phyloP scores from a whole-genome alignment of 768 basidiomycete genomes.

The Dentipellis sp. region DNA sequence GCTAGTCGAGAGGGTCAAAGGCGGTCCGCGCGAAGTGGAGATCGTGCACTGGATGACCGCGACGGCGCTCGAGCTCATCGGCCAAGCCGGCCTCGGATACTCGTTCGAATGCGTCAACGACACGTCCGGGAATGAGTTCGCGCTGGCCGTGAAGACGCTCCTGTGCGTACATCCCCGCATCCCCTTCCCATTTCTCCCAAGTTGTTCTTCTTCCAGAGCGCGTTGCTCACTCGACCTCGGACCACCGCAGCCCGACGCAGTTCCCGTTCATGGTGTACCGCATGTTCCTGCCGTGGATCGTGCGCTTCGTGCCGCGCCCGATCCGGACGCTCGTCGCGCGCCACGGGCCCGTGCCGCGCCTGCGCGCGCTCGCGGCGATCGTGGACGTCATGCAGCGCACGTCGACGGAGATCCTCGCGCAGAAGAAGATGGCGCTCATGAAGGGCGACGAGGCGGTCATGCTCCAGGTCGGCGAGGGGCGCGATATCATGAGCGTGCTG shows the following conservation, averaged over 20 bases:
- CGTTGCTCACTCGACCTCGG: neutral
- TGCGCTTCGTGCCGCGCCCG: conserved; percentile 18
- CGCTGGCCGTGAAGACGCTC: conserved; percentile 21
- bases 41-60: conserved; percentile 26
- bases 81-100: conserved; percentile 25
- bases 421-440: conserved; percentile 20
- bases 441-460: conserved; percentile 1
- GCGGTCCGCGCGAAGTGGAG: conserved; percentile 21
- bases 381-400: conserved; percentile 22
- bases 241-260: neutral
- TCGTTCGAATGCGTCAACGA: conserved; percentile 22
- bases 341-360: conserved; percentile 16
- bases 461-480: conserved; percentile 15
- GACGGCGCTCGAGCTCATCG: conserved; percentile 27
- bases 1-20: conserved; percentile 8
- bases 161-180: conserved; percentile 17
- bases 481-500: conserved; percentile 33
- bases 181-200: neutral
- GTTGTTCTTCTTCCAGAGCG: too few relatives aligned
- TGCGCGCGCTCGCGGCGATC: conserved; percentile 18
- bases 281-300: conserved; percentile 2
- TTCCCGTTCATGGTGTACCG: neutral
- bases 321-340: conserved; percentile 23
- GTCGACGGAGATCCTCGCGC: conserved; percentile 18
- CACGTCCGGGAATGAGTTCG: conserved; percentile 19